Evolutionary conservation across 768 basidiomycete genomes (phyloP), one percentile per base, ranked within the genome.

Genomic region (Mycena albidolilacea): DNA sequence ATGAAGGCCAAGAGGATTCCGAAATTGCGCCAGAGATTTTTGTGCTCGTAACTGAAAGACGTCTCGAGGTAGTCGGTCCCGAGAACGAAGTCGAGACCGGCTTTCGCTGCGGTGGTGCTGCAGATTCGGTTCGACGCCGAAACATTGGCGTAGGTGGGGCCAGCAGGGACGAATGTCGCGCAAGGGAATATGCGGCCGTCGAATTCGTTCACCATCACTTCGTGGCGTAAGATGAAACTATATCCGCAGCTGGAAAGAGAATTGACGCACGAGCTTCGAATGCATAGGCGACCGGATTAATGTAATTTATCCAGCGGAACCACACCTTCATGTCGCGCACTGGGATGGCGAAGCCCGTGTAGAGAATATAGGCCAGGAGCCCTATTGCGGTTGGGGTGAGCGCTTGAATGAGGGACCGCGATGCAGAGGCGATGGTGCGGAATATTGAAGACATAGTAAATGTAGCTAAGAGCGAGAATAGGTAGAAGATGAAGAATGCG

Each of bases 161-260:
- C 83, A 11, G 75, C 78, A 7, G 83, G 80, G 11, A 81, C 75
- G 35, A 83, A 78, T 39, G 79, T 70, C 74, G 82, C 71, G 77
- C 83, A 82, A 46, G 78, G 81, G 75, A 81, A 87, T 1, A 83
- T 68, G 12, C 82, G 76, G 0, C 80, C 82, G 60, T 77, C 76
- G 79, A 90, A 89, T 76, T 90, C 90, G 79, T 90, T 90, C 58
- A 84, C 80, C 82, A 90, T 78, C 9, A 79, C 75, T 75, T 17
- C 7, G 48, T 41, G 8, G 4, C 21, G 41, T 6, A 0, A 39
- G 7, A 50, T 39, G 10, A 59, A 17, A 60, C 30, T 3, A 7
- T 11, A 12, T 4, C 30, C 1, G 2, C 10, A 52, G 12, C 19
- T 15, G 4, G 30, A 35, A 5, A 64, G 17, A 46, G 15, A 21